Evolutionary conservation across 1,284 basidiomycete genomes (phyloP).

Genomic region (Paramarasmius palmivorus): DNA sequence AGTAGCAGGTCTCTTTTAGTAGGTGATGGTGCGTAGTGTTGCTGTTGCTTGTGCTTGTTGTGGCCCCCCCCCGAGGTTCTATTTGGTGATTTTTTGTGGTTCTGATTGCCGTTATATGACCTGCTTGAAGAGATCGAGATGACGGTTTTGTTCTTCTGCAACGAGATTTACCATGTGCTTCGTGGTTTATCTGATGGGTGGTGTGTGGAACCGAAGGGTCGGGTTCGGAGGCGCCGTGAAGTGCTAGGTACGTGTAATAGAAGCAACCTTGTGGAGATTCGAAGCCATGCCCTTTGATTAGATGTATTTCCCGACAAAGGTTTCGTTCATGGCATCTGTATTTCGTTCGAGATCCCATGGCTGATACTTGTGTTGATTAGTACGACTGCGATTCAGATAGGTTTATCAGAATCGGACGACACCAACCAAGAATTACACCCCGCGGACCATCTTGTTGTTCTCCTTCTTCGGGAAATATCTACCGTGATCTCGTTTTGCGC

Average conservation of each 20-base stretch:
- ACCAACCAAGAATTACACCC: constrained; percentile 84
- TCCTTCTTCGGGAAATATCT: constrained; percentile 91
- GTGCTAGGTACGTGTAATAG: constrained; percentile 55
- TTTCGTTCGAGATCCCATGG: constrained; percentile 15
- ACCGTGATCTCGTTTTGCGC: constrained; percentile 91
- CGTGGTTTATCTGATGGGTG: constrained; percentile 35
- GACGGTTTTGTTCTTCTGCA: constrained; percentile 45
- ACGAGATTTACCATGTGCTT: constrained; percentile 31
- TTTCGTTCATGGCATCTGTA: constrained; percentile 35
- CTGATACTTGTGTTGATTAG: no score
- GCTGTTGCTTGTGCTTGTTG: no score
- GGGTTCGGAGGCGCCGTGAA: constrained; percentile 35
- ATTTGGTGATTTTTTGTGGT: no score
- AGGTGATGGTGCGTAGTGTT: no score
- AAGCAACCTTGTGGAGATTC: constrained; percentile 74
- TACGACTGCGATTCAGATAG: no score
- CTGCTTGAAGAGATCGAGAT: constrained; percentile 47
- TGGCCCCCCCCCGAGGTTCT: no score
- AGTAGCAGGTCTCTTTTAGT: no score
- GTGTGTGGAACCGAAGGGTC: constrained; percentile 1
- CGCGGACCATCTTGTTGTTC: constrained; percentile 72
- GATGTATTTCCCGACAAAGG: constrained; percentile 66
- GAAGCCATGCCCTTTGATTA: constrained; percentile 85
- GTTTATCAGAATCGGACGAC: no score
- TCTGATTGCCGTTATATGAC: no score